Base-by-base conservation (phyloP, 441 rosid genomes). In the Euphorbia corollata region DNA sequence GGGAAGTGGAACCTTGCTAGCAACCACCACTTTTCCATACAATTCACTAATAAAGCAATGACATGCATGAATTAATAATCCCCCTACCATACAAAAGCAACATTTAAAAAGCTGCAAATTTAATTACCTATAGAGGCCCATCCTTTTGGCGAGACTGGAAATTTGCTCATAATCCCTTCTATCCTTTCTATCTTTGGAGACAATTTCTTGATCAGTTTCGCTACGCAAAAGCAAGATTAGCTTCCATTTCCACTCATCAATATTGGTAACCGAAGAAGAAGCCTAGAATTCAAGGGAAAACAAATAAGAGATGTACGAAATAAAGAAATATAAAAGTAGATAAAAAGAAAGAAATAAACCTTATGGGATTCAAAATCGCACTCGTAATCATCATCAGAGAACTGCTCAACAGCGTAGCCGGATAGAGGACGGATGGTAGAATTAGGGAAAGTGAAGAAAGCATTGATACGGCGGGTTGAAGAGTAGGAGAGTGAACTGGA, bases 211-310 rank as follows among this genome's bases (percentile, higher is more conserved):
- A 65, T 93, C 93, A 69, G 81, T 83, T 69, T 84, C 93, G 58
- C 75, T 89, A 41, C 84, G 93, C 67, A 85, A 59, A 47, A 93
- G 70, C 81, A 91, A 78, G 48, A 90, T 78, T 68, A 93, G 88
- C 77, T 93, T 93, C 97, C 99, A 93, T 74, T 91, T 93, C 97
- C 99, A 93, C 69, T 89, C 97, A 64, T 91, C 87, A 63, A 93
- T 83, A 81, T 93, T 93, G 71, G 88, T 93, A 70, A 91, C 96
- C 4, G 97, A 83, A 53, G 97, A 93, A 59, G 97, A 93, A 22
- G 96, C 97, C 99, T 91, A 68, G 32, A 50, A 75, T 64, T 16
- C 36, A 22, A 22, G 10, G 22, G 22, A 55, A 23, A 20, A 11
- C 59, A 55, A 2, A 4, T 55, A 0, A 19, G 59, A 55, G 39